Evolutionary conservation across 2,329 filamentous ascomycete genomes (phyloP), one percentile per base, ranked within the genome.

Genomic region (Pseudopithomyces chartarum): DNA sequence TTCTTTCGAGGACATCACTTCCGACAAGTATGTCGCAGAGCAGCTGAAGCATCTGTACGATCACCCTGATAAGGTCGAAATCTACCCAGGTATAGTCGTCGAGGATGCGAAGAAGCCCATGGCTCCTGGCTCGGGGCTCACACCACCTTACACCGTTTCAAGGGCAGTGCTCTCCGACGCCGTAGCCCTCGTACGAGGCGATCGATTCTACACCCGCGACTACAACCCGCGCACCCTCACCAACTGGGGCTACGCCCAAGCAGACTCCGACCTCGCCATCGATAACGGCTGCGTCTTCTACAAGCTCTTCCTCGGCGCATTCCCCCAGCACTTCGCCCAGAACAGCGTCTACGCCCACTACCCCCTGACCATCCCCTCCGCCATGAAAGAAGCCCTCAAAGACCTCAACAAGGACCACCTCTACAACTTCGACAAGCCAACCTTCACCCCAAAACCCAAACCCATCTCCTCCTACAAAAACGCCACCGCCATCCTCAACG

Each of bases 231-330:
- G 86, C 8, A 86, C 87, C 64, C 76, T 96, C 45, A 96, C 91
- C 1, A 92, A 91, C 76, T 96, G 91, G 91, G 91, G 91, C 19
- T 94, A 85, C 78, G 85, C 86, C 53, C 89, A 92, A 70, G 89
- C 85, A 3, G 82, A 90, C 19, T 91, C 88, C 54, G 90, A 96
- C 64, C 77, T 87, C 20, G 85, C 84, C 56, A 77, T 94, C 62
- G 90, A 95, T 75, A 88, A 95, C 69, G 91, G 92, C 45, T 92
- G 89, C 64, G 86, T 92, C 12, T 90, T 94, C 76, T 92, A 93
- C 81, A 96, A 95, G 79, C 82, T 96, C 34, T 89, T 93, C 71
- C 80, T 91, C 34, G 85, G 89, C 5, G 90, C 90, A 0, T 92
- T 96, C 80, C 92, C 91, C 0, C 83, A 90, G 62, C 89, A 92